phyloP scores from a whole-genome alignment of 192 early-diverging fungal species.

The Linnemannia elongata region DNA sequence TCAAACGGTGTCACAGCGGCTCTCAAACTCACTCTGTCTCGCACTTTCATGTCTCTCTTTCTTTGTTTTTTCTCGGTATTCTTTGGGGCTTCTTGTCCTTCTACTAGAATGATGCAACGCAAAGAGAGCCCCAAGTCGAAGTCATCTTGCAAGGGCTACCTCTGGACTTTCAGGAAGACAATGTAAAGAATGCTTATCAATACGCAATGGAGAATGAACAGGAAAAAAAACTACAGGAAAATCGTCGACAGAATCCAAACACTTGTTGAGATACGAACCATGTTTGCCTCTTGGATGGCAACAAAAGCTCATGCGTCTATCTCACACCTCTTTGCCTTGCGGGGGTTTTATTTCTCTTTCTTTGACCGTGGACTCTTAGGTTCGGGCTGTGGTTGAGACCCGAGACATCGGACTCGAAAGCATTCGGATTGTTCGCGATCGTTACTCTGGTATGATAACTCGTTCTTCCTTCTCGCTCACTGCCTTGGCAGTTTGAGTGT shows the following conservation, averaged over 20 bases:
- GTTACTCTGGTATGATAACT: slow-evolving; percentile 35
- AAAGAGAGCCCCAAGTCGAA: slow-evolving; percentile 37
- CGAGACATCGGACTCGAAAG: slow-evolving; percentile 33
- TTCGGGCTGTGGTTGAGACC: slow-evolving; percentile 27
- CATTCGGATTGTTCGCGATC: slow-evolving; percentile 31
- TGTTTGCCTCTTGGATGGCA: not conserved
- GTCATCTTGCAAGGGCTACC: slow-evolving; percentile 42
- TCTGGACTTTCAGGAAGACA: slow-evolving; percentile 18
- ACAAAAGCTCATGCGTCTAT: not conserved
- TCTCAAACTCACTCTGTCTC: not conserved
- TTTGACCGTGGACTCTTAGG: not conserved
- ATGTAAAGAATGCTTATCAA: slow-evolving; percentile 11
- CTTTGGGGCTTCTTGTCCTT: not conserved
- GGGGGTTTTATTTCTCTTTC: not conserved
- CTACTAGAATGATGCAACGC: not conserved
- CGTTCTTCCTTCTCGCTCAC: not conserved
- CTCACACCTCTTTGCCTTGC: not conserved
- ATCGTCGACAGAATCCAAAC: not conserved
- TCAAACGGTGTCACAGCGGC: not conserved
- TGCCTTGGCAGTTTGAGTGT: not conserved
- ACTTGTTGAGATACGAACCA: not conserved
- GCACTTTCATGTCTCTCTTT: not conserved
- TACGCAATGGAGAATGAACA: not conserved
- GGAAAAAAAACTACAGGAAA: not conserved
- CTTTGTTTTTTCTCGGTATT: not conserved